Conservation (phyloP, 2,329 filamentous ascomycete genomes). For the Ceratocystis destructans region DNA sequence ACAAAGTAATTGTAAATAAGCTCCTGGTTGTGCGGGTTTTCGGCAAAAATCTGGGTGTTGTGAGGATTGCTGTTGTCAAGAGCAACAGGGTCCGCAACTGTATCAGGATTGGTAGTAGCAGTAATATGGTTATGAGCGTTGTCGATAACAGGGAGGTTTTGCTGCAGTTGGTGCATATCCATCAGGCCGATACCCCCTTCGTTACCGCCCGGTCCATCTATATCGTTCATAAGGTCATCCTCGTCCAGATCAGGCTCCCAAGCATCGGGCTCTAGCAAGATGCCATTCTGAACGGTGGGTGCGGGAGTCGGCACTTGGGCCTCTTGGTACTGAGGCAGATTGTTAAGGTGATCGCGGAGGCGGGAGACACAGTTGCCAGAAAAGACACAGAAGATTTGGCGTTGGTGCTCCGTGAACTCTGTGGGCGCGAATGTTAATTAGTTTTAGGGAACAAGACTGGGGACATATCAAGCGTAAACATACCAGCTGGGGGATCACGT, state of each 20-base stretch:
- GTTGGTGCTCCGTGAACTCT: constrained; percentile 93
- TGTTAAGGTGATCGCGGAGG: constrained; percentile 66
- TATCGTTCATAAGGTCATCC: constrained; percentile 3
- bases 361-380: constrained; percentile 70
- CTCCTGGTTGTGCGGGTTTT: not conserved
- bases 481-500: constrained; percentile 65
- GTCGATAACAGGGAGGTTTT: not conserved
- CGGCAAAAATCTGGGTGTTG: not conserved
- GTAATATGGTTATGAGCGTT: not conserved
- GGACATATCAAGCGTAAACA: not conserved
- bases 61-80: not conserved
- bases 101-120: not conserved
- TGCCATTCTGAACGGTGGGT: constrained; percentile 2
- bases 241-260: constrained; percentile 4
- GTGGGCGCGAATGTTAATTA: constrained; percentile 22
- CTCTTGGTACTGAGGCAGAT: constrained; percentile 30
- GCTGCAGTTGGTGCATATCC: constrained; percentile 7
- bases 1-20: constrained; percentile 1
- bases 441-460: not conserved
- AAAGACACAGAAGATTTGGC: constrained; percentile 94
- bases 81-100: not conserved
- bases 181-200: not conserved
- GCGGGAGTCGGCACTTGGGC: not conserved
- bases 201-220: not conserved
- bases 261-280: not conserved